These are phyloP conservation scores for Persicaria maculosa DNA, from an alignment of 148 eudicot species.

Conservation along the genomic window DNA sequence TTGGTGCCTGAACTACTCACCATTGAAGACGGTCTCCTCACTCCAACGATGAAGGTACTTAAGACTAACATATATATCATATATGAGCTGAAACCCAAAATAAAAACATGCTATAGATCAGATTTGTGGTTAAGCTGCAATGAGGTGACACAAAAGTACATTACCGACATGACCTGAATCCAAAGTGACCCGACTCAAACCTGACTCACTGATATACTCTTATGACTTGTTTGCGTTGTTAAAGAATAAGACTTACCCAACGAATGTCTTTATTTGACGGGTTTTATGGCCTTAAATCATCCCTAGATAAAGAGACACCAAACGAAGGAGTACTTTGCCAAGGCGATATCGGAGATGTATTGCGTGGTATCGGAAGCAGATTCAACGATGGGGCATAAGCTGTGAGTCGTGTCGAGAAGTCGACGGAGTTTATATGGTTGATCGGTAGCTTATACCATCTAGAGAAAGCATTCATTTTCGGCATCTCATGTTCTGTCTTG, in stretches of 20 bases:
- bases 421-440: too few relatives aligned
- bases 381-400: conserved; percentile 19
- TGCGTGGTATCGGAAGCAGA: conserved; percentile 33
- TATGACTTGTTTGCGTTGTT: background rate
- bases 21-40: conserved; percentile 72
- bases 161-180: background rate
- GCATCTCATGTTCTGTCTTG: too few relatives aligned
- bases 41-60: conserved; percentile 80
- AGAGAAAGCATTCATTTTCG: too few relatives aligned
- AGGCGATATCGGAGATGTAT: conserved; percentile 60
- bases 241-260: background rate
- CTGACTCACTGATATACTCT: background rate
- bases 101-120: background rate
- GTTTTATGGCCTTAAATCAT: background rate
- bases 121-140: background rate
- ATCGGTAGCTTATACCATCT: too few relatives aligned
- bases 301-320: conserved; percentile 71
- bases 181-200: background rate
- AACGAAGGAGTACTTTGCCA: conserved; percentile 63
- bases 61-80: too few relatives aligned
- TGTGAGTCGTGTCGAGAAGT: conserved; percentile 1
- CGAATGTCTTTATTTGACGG: background rate
- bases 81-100: too few relatives aligned
- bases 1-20: conserved; percentile 80
- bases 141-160: too few relatives aligned